phyloP scores from a whole-genome alignment of 495 filamentous ascomycete genomes.

The Glarea lozoyensis region DNA sequence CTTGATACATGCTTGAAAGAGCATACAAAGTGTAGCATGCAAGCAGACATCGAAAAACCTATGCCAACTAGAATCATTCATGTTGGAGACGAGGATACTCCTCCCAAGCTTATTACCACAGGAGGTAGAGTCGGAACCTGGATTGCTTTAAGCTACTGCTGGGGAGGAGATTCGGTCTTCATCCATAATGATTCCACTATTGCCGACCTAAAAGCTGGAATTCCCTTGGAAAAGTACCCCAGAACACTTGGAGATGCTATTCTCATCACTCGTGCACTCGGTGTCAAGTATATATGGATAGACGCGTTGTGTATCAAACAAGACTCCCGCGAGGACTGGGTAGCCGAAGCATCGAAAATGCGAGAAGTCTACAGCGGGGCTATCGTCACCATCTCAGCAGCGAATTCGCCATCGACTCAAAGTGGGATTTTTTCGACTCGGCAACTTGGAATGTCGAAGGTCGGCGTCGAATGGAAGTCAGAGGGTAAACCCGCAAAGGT shows the following conservation, averaged over 20 bases:
- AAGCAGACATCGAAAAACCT: conserved; percentile 2
- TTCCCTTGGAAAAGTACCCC: conserved; percentile 17
- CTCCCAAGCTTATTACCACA: conserved; percentile 15
- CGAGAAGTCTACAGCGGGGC: conserved; percentile 22
- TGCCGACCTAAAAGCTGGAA: conserved; percentile 9
- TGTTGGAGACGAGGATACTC: conserved; percentile 9
- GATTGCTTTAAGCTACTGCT: conserved; percentile 21
- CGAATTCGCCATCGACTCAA: conserved; percentile 19
- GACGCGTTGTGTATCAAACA: conserved; percentile 29
- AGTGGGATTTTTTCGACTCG: conserved; percentile 21
- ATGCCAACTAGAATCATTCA: conserved; percentile 21
- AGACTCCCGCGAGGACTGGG: conserved; percentile 21
- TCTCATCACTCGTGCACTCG: conserved; percentile 17
- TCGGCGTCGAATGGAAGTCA: conserved; percentile 14
- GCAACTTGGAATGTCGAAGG: conserved; percentile 2
- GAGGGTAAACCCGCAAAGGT: conserved; percentile 6
- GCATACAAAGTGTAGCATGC: conserved; percentile 14
- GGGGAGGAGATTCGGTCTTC: conserved; percentile 19
- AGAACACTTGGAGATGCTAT: conserved; percentile 24
- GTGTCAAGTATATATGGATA: conserved; percentile 29
- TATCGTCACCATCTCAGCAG: conserved; percentile 22
- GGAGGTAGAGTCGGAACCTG: conserved; percentile 12
- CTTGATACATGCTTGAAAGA: conserved; percentile 13
- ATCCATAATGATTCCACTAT: conserved; percentile 14
- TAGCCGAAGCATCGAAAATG: conserved; percentile 23